These are phyloP conservation scores for Cladosporium sp. DNA, from an alignment of 2,329 filamentous ascomycete genomes.

Conservation along the genomic window DNA sequence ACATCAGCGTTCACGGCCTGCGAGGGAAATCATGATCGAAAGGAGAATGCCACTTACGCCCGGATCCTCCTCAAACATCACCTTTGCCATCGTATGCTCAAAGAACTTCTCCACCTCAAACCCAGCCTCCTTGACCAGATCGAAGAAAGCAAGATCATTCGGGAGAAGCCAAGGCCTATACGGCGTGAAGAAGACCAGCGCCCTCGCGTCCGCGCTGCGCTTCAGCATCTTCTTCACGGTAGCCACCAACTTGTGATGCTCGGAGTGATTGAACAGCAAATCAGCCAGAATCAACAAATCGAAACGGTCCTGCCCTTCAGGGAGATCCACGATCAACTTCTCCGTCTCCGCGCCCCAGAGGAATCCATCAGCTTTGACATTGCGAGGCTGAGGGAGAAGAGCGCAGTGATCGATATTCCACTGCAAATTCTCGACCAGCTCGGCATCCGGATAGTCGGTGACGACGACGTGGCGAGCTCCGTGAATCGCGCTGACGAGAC, in stretches of 20 bases:
- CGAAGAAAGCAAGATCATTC: constrained; percentile 83
- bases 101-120: constrained; percentile 75
- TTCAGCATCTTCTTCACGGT: constrained; percentile 66
- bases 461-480: constrained; percentile 66
- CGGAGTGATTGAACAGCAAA: constrained; percentile 83
- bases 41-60: constrained; percentile 49
- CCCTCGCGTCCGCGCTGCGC: constrained; percentile 51
- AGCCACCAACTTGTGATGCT: constrained; percentile 71
- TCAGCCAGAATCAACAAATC: constrained; percentile 84
- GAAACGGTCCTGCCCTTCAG: constrained; percentile 49
- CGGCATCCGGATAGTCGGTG: constrained; percentile 82
- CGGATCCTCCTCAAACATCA: constrained; percentile 84
- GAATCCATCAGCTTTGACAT: constrained; percentile 56
- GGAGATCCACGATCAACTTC: constrained; percentile 55
- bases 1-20: constrained; percentile 1
- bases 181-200: constrained; percentile 89
- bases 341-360: constrained; percentile 71
- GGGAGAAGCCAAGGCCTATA: constrained; percentile 87
- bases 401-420: constrained; percentile 64
- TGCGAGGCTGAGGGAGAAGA: constrained; percentile 34
- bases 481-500: constrained; percentile 68
- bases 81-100: constrained; percentile 75
- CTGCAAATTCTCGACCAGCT: constrained; percentile 74
- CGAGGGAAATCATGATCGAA: background rate
- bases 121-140: constrained; percentile 63